Evolutionary conservation across 108 stramenopile genomes (phyloP), one percentile per base, ranked within the genome.

Genomic region (Licmophora abbreviata): DNA sequence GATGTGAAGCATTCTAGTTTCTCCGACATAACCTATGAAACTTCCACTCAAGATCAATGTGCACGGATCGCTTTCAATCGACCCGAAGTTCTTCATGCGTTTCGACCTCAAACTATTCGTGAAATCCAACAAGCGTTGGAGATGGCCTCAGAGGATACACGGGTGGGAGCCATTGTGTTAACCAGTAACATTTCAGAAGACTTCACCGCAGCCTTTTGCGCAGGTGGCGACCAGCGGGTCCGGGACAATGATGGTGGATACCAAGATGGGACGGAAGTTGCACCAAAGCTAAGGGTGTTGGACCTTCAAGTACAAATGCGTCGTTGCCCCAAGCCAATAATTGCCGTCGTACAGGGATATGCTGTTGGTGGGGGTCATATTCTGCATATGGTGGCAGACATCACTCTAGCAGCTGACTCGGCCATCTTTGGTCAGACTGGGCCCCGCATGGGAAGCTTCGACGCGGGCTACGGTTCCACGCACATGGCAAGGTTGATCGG

Each of bases 331-430:
- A 96, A 96, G 66, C 95, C 95, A 15, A 88, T 96, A 50, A 64
- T 96, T 32, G 93, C 93, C 15, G 85, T 90, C 22, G 93, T 96
- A 14, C 71, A 81, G 33, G 95, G 95, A 3, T 96, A 96, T 61
- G 89, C 93, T 31, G 83, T 96, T 48, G 95, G 95, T 7, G 95
- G 95, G 6, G 95, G 95, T 4, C 95, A 96, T 68, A 88, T 96
- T 30, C 48, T 96, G 58, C 95, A 96, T 75, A 92, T 96, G 92
- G 74, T 94, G 29, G 69, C 76, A 23, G 95, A 96, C 56, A 52
- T 96, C 43, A 96, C 95, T 0, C 48, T 96, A 44, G 77, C 86
- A 0, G 71, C 70, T 0, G 74, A 81, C 14, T 83, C 85, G 49
- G 85, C 85, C 10, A 81, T 96, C 1, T 96, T 94, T 74, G 95